These are phyloP conservation scores for Globisporangium cederbergense DNA, from an alignment of 352 stramenopile species.

Conservation along the genomic window DNA sequence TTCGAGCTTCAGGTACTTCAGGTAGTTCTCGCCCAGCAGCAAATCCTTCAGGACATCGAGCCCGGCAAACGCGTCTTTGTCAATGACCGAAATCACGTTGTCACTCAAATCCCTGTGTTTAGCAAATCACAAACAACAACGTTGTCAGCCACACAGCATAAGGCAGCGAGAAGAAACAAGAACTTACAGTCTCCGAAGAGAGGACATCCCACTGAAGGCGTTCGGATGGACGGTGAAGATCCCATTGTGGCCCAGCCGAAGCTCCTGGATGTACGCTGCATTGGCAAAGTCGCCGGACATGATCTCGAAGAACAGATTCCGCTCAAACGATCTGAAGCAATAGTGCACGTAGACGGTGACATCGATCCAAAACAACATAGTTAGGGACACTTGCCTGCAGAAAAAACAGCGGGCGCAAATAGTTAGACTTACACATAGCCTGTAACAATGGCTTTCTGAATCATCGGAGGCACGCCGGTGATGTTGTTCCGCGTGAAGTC, in stretches of 20 bases:
- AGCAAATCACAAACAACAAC: neutral
- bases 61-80: constrained; percentile 40
- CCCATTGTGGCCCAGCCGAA: constrained; percentile 46
- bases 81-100: constrained; percentile 69
- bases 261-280: constrained; percentile 40
- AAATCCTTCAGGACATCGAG: constrained; percentile 42
- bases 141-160: neutral
- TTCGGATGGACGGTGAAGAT: constrained; percentile 60
- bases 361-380: too few species aligned
- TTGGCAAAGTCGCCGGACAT: constrained; percentile 37
- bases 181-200: constrained; percentile 48
- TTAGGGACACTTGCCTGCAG: too few species aligned
- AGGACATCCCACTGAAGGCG: constrained; percentile 52
- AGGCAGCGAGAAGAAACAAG: neutral
- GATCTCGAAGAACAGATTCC: constrained; percentile 60
- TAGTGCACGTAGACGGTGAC: neutral
- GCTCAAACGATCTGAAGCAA: constrained; percentile 50
- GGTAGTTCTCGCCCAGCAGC: constrained; percentile 41
- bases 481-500: constrained; percentile 57
- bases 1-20: constrained; percentile 40
- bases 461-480: constrained; percentile 29
- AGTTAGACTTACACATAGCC: constrained; percentile 50
- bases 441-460: constrained; percentile 32
- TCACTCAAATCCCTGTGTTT: constrained; percentile 50
- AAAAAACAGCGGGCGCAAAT: too few species aligned